These are phyloP conservation scores for Hippophae tibetana DNA, from an alignment of 306 rosid species.

Conservation along the genomic window DNA sequence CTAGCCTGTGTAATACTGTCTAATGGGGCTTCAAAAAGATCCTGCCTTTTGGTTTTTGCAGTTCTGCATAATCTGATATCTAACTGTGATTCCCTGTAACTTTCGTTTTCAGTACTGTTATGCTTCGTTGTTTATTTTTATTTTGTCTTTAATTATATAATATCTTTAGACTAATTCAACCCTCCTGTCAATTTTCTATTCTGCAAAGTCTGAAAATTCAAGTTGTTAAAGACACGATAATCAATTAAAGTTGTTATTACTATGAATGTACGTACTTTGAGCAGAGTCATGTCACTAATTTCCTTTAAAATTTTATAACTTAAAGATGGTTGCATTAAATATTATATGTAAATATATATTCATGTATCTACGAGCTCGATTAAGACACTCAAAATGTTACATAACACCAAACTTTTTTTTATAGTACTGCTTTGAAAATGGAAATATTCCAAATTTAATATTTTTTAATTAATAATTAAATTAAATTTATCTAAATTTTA, in stretches of 20 bases:
- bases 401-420: too few relatives aligned
- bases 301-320: background rate
- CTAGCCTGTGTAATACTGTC: background rate
- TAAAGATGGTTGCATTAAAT: too few relatives aligned
- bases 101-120: background rate
- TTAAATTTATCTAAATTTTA: too few relatives aligned
- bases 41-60: conserved; percentile 4
- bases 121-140: background rate
- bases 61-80: background rate
- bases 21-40: conserved; percentile 15
- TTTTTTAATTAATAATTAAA: too few relatives aligned
- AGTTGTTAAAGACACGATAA: conserved; percentile 14
- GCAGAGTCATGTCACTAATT: conserved; percentile 18
- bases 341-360: background rate
- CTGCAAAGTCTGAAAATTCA: conserved; percentile 13
- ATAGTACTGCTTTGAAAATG: too few relatives aligned
- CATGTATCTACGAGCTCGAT: too few relatives aligned
- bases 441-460: too few relatives aligned
- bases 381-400: too few relatives aligned
- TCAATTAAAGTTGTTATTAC: conserved; percentile 12
- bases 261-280: conserved; percentile 10
- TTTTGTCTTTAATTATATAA: conserved; percentile 21
- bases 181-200: conserved; percentile 16
- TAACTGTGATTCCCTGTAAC: background rate
- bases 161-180: conserved; percentile 25